phyloP scores from a whole-genome alignment of 768 basidiomycete genomes.

The Peribolospora baueri region DNA sequence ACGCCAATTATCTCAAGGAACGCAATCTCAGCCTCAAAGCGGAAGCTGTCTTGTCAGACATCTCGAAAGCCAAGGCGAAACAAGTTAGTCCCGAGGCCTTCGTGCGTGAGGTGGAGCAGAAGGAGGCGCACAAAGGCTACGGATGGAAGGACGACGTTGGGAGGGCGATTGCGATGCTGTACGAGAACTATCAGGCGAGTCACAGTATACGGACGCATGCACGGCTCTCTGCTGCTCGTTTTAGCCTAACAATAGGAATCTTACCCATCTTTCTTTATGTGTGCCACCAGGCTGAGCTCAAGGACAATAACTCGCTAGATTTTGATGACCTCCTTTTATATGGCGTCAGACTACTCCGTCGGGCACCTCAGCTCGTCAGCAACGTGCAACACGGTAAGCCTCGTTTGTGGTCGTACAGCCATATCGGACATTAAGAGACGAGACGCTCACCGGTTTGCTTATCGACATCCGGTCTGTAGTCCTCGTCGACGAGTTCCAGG shows the following conservation, averaged over 20 bases:
- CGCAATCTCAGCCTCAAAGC: slow-evolving; percentile 22
- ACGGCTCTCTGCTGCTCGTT: not conserved
- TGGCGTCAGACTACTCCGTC: slow-evolving; percentile 31
- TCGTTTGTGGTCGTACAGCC: too few relatives aligned
- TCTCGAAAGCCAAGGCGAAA: slow-evolving; percentile 47
- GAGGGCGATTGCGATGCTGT: slow-evolving; percentile 13
- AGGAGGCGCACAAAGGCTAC: slow-evolving; percentile 1
- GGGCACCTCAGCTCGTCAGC: slow-evolving; percentile 25
- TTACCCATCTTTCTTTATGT: too few relatives aligned
- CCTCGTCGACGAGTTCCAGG: slow-evolving; percentile 61
- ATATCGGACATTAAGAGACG: too few relatives aligned
- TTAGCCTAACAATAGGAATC: not conserved
- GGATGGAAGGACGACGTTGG: not conserved
- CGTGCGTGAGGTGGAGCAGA: slow-evolving; percentile 7
- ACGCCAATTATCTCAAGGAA: slow-evolving; percentile 27
- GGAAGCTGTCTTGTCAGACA: slow-evolving; percentile 17
- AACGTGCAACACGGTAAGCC: slow-evolving; percentile 37
- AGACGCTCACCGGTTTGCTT: not conserved
- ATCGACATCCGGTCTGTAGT: not conserved
- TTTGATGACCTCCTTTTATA: slow-evolving; percentile 64
- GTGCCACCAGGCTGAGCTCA: slow-evolving; percentile 38
- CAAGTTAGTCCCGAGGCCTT: slow-evolving; percentile 33
- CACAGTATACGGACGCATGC: not conserved
- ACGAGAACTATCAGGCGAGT: slow-evolving; percentile 6
- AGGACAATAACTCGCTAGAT: slow-evolving; percentile 46